A percentile compares a stretch with the other conserved stretches of the same genome.
These are phyloP conservation scores for Clonostachys byssicola DNA, from an alignment of 2,329 filamentous ascomycete species.

Conservation along the genomic window DNA sequence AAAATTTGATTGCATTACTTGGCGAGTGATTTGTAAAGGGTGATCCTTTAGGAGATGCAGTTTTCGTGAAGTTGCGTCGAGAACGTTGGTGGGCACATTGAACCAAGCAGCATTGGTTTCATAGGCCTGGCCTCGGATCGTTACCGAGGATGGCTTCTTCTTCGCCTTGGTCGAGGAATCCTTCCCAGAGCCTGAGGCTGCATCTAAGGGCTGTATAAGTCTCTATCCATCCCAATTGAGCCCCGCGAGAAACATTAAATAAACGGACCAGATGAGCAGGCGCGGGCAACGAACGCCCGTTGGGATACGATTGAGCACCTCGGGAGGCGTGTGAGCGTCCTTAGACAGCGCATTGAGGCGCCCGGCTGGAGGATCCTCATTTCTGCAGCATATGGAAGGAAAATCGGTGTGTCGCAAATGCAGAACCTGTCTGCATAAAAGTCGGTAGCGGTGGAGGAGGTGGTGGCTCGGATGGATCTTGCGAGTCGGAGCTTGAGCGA, in stretches of 20 bases:
- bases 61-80: conserved; percentile 67
- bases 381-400: background rate
- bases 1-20: conserved; percentile 90
- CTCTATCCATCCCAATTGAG: background rate
- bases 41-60: conserved; percentile 92
- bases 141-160: conserved; percentile 31
- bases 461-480: no score
- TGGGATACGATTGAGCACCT: no score
- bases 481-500: no score
- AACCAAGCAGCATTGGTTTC: conserved; percentile 72
- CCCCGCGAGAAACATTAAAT: background rate
- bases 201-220: background rate
- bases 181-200: conserved; percentile 2
- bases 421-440: no score
- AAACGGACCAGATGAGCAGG: no score
- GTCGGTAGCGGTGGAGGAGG: no score
- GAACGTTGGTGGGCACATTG: conserved; percentile 75
- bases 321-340: no score
- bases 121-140: conserved; percentile 61
- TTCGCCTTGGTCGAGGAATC: conserved; percentile 3
- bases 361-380: no score
- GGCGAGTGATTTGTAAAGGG: conserved; percentile 83
- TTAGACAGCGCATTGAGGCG: no score
- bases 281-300: no score
- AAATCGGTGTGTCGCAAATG: background rate